Percentiles rank a stretch among this genome's conserved stretches.
phyloP scores from a whole-genome alignment of 148 eudicot species.

The Silene conica region DNA sequence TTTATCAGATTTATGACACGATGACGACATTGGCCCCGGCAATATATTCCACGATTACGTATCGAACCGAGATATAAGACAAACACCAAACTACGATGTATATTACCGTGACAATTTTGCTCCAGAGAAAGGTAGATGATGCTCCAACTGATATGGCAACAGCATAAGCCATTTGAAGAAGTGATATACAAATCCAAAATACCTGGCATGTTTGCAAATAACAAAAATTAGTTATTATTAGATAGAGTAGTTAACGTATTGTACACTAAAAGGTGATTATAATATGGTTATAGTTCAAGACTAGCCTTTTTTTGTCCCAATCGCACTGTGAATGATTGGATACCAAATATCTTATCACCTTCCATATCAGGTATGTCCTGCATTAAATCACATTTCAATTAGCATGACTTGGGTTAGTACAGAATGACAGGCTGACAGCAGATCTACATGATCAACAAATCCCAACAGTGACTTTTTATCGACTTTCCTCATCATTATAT shows the following conservation, averaged over 20 bases:
- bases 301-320: slow-evolving; percentile 92
- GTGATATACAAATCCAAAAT: slow-evolving; percentile 84
- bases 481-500: background rate
- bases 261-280: slow-evolving; percentile 3
- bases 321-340: slow-evolving; percentile 83
- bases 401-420: background rate
- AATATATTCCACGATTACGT: no score
- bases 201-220: slow-evolving; percentile 48
- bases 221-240: background rate
- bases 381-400: slow-evolving; percentile 18
- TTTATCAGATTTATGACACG: no score
- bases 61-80: no score
- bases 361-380: slow-evolving; percentile 98
- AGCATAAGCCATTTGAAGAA: slow-evolving; percentile 89
- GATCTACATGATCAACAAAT: background rate
- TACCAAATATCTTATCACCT: slow-evolving; percentile 92
- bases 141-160: slow-evolving; percentile 84
- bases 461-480: background rate
- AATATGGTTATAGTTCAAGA: background rate
- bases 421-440: no score
- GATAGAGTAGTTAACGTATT: background rate
- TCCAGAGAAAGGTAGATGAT: slow-evolving; percentile 72
- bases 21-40: no score
- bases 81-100: slow-evolving; percentile 7
- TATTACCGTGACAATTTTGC: slow-evolving; percentile 73